These are phyloP conservation scores for Barbatosphaeria neglecta DNA, from an alignment of 495 filamentous ascomycete species.

Conservation along the genomic window DNA sequence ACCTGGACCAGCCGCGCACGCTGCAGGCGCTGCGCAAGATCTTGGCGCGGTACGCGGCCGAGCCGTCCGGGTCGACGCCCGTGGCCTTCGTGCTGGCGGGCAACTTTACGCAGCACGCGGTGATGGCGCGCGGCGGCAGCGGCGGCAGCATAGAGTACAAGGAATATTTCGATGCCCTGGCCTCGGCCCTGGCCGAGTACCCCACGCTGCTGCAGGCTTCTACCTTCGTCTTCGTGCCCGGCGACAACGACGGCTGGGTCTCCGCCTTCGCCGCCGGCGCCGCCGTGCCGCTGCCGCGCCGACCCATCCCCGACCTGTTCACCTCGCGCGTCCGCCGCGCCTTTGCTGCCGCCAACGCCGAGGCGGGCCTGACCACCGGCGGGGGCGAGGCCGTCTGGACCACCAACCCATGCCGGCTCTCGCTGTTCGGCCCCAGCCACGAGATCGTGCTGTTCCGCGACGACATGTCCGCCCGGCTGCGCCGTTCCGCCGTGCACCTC, in stretches of 20 bases:
- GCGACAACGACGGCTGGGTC: conserved; percentile 89
- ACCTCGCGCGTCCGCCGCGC: conserved; percentile 70
- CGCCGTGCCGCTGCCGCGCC: conserved; percentile 59
- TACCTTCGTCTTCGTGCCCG: conserved; percentile 85
- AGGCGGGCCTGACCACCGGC: conserved; percentile 23
- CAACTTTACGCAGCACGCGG: conserved; percentile 67
- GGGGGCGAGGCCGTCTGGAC: conserved; percentile 73
- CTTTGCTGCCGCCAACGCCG: conserved; percentile 63
- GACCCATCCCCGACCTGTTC: conserved; percentile 71
- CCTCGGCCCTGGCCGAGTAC: conserved; percentile 72
- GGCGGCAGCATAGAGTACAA: conserved; percentile 83
- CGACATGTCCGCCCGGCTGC: conserved; percentile 64
- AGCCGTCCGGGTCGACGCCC: conserved; percentile 53
- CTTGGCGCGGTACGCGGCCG: conserved; percentile 54
- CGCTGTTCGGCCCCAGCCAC: conserved; percentile 72
- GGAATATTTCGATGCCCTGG: conserved; percentile 81
- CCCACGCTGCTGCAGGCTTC: conserved; percentile 66
- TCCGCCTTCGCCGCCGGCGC: conserved; percentile 81
- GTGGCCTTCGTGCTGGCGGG: conserved; percentile 71
- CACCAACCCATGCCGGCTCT: conserved; percentile 70
- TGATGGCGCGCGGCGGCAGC: conserved; percentile 57
- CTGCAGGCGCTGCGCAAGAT: conserved; percentile 69
- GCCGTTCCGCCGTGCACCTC: conserved; percentile 59
- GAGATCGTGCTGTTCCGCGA: conserved; percentile 82
- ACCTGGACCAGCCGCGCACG: conserved; percentile 68